Evolutionary conservation across 768 basidiomycete genomes (phyloP), one percentile per base, ranked within the genome.

Genomic region (Suillus discolor): DNA sequence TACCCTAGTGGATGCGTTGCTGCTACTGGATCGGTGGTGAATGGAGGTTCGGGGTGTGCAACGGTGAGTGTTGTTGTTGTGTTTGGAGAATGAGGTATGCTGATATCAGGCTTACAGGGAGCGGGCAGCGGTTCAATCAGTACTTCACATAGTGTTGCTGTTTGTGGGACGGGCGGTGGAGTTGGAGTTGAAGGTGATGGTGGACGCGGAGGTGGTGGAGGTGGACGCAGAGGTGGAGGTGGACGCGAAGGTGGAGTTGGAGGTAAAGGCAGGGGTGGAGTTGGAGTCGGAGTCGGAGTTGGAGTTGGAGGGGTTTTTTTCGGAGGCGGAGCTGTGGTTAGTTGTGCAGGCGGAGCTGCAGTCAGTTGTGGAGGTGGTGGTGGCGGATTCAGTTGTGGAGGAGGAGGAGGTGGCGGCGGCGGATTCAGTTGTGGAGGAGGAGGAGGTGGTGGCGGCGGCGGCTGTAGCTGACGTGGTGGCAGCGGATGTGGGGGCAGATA

Each of bases 181-280:
- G 28, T 0, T 28, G 28, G 3, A 28, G 3, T n/a, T n/a, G n/a
- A n/a, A n/a, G n/a, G n/a, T 12, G 38, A 11, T 9, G 63, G 60
- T 31, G 75, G 51, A 53, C 71, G 62, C 74, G 76, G 77, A 4
- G 72, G 74, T 25, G 73, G 75, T 65, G 76, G 77, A 4, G 72
- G 74, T 25, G 73, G 75, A 65, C 20, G 34, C 9, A 9, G 34
- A 36, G 6, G 64, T 9, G 60, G 64, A 1, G 34, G 64, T 5
- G 63, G 63, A 0, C 57, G 63, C 20, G n/a, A n/a, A 1, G 38
- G 38, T 12, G 38, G 25, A 28, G 25, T 28, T 28, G 25, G 25
- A 28, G 25, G 2, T 28, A 2, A 2, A 28, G 25, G 25, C 2
- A 28, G 25, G 2, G 25, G 2, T 2, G 25, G 25, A 28, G 2